Conservation (phyloP, 2,329 filamentous ascomycete species). For the Pyrenophora graminea region DNA sequence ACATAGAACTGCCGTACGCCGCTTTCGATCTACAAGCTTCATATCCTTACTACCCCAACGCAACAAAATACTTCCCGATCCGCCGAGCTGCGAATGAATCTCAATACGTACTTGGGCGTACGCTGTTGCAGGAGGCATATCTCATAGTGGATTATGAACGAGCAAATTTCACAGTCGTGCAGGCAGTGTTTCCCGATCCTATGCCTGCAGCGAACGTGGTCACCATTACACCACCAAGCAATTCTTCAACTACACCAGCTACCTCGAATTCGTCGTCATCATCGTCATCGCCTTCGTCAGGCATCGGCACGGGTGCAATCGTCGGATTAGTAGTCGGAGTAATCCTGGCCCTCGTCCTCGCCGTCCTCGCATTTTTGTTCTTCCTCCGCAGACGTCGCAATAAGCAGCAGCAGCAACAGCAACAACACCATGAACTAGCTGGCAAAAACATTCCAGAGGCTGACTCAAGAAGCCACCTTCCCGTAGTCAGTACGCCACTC, state of each 20-base stretch:
- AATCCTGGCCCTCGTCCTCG: constrained; percentile 21
- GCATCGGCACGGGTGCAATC: constrained; percentile 35
- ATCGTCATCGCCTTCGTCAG: constrained; percentile 2
- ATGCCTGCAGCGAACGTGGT: constrained; percentile 36
- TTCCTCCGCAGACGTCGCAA: constrained; percentile 28
- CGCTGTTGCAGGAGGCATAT: constrained; percentile 69
- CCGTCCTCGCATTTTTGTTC: constrained; percentile 24
- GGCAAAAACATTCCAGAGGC: constrained; percentile 26
- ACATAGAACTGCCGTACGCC: constrained; percentile 53
- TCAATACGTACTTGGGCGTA: constrained; percentile 66
- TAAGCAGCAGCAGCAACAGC: constrained; percentile 10
- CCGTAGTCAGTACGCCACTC: constrained; percentile 5
- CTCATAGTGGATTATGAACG: constrained; percentile 55
- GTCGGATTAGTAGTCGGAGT: constrained; percentile 39
- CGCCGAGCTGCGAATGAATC: constrained; percentile 59
- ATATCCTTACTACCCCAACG: constrained; percentile 62
- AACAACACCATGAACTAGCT: constrained; percentile 27
- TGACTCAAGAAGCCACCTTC: constrained; percentile 13
- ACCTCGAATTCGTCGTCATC: no score
- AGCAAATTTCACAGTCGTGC: constrained; percentile 52
- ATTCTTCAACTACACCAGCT: background rate
- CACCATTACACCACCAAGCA: constrained; percentile 25
- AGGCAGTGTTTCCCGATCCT: constrained; percentile 39
- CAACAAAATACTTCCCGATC: constrained; percentile 70
- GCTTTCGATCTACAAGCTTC: constrained; percentile 54